Percentiles rank a stretch among this genome's conserved stretches.
Evolutionary conservation across 495 filamentous ascomycete species (phyloP).

Genomic region (Bathelium albidoporum): DNA sequence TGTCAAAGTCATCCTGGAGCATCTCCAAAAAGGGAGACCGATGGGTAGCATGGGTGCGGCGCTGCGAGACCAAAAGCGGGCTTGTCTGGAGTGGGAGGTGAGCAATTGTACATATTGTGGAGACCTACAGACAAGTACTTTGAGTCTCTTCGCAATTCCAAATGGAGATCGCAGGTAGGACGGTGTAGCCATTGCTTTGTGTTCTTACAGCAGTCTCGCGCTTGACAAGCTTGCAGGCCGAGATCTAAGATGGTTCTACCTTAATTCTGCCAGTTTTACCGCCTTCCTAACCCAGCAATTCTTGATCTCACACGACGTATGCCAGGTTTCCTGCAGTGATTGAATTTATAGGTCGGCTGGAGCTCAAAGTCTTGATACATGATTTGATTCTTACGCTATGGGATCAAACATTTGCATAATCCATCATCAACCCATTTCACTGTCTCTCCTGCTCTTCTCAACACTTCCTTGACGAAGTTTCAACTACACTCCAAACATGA

Average conservation of each 20-base stretch:
- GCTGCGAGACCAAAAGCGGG: not conserved
- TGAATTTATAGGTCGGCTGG: no score
- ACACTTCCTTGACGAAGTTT: not conserved
- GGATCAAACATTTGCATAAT: no score
- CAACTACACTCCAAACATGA: not conserved
- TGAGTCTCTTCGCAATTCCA: conserved; percentile 15
- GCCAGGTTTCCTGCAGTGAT: no score
- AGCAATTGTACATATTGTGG: not conserved
- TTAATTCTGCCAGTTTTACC: not conserved
- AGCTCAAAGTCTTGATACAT: no score
- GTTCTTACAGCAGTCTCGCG: no score
- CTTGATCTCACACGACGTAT: not conserved
- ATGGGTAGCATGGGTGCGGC: not conserved
- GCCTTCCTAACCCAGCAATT: not conserved
- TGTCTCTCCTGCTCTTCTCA: not conserved
- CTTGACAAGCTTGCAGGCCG: not conserved
- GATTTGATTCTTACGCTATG: no score
- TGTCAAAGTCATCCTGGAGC: not conserved
- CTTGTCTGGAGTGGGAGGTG: not conserved
- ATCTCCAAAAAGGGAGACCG: not conserved
- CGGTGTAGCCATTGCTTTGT: conserved; percentile 16
- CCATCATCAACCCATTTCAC: no score
- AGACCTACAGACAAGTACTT: no score
- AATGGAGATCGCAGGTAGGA: conserved; percentile 16
- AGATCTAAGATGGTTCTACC: not conserved